A percentile compares a stretch with the other conserved stretches of the same genome.
Conservation (phyloP, 1,284 basidiomycete species). For the Trichosporon inkin region DNA sequence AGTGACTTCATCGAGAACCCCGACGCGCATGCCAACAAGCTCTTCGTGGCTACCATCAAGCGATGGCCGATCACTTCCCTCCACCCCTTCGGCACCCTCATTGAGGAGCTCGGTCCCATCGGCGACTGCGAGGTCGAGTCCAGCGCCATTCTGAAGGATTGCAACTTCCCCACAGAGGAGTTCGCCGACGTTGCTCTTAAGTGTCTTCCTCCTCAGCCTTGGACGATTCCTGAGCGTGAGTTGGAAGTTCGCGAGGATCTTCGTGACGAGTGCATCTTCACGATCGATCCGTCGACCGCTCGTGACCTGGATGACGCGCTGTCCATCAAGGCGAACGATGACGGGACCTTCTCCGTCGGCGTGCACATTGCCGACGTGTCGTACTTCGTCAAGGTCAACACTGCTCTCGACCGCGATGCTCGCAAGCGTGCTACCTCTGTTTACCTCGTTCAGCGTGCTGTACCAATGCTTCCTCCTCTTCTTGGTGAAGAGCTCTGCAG, state of each 20-base stretch:
- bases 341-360: constrained; percentile 85
- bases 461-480: constrained; percentile 91
- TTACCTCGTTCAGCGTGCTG: constrained; percentile 88
- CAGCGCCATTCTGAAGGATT: constrained; percentile 93
- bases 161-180: constrained; percentile 94
- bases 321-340: constrained; percentile 79
- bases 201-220: constrained; percentile 84
- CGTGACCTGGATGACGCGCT: constrained; percentile 94
- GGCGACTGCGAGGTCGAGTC: constrained; percentile 97
- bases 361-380: constrained; percentile 96
- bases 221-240: constrained; percentile 85
- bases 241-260: constrained; percentile 81
- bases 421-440: constrained; percentile 95
- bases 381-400: constrained; percentile 93
- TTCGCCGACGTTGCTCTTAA: constrained; percentile 91
- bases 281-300: constrained; percentile 83
- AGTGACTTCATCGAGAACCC: constrained; percentile 92
- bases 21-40: constrained; percentile 79
- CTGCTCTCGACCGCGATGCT: constrained; percentile 93
- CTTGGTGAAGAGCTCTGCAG: constrained; percentile 91
- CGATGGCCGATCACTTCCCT: constrained; percentile 81
- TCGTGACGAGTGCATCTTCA: constrained; percentile 79
- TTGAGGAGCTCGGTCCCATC: constrained; percentile 97
- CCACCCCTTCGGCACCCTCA: constrained; percentile 97
- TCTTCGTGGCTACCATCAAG: constrained; percentile 98